These are phyloP conservation scores for Babesia gibsoni DNA, from an alignment of 169 alveolate species.

Conservation along the genomic window DNA sequence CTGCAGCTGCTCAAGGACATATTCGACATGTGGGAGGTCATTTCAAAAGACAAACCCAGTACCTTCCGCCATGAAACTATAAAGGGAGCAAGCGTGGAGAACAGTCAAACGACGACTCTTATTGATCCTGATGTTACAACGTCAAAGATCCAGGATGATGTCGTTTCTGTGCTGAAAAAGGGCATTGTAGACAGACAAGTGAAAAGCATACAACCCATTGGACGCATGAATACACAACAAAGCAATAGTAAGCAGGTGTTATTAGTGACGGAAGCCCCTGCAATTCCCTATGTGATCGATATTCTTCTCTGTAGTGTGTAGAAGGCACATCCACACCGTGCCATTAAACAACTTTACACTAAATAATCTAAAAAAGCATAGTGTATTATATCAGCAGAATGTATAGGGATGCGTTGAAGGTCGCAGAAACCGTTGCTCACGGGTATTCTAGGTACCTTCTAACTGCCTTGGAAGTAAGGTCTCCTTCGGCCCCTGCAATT, in stretches of 20 bases:
- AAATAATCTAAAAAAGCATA: background rate
- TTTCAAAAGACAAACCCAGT: conserved; percentile 1
- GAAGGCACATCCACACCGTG: background rate
- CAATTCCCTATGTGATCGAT: conserved; percentile 56
- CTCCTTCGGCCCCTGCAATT: too few species aligned
- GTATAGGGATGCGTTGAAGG: too few species aligned
- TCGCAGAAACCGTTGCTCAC: background rate
- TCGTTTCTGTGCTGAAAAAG: conserved; percentile 22
- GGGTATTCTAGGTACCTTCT: too few species aligned
- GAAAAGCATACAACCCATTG: background rate
- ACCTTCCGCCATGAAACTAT: background rate
- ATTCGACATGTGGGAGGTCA: conserved; percentile 14
- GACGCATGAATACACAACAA: background rate
- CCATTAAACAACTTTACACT: background rate
- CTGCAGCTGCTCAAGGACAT: conserved; percentile 12
- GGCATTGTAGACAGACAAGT: background rate
- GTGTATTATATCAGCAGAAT: background rate
- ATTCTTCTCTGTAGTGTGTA: conserved; percentile 40
- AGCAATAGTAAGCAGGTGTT: background rate
- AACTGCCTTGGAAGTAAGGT: too few species aligned
- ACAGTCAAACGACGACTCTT: background rate
- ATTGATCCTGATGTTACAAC: conserved; percentile 31
- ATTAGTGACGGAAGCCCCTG: conserved; percentile 37
- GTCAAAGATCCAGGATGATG: conserved; percentile 43
- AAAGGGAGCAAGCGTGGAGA: background rate